These are phyloP conservation scores for Citropsis articulata DNA, from an alignment of 345 rosid species.

Conservation along the genomic window DNA sequence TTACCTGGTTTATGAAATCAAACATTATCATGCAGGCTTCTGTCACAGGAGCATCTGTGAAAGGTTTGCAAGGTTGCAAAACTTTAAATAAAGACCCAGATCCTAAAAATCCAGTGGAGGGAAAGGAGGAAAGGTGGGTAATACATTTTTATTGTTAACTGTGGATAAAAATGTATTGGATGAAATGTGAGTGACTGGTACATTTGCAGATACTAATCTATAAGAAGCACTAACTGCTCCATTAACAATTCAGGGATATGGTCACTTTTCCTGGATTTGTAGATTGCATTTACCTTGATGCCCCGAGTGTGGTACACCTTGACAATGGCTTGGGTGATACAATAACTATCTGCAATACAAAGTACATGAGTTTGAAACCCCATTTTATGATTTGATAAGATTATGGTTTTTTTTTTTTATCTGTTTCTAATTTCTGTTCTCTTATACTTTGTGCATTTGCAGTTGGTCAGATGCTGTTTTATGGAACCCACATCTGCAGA, in stretches of 20 bases:
- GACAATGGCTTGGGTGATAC: conserved; percentile 86
- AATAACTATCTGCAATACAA: conserved; percentile 60
- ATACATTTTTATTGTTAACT: background rate
- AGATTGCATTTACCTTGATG: conserved; percentile 78
- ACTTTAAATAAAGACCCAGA: conserved; percentile 91
- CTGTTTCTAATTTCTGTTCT: conserved; percentile 10
- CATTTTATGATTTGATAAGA: conserved; percentile 12
- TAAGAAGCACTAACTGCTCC: conserved; percentile 24
- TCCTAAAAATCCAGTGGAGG: conserved; percentile 75
- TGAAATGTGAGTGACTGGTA: background rate
- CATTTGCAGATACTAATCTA: background rate
- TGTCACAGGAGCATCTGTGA: conserved; percentile 62
- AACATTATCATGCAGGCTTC: conserved; percentile 62
- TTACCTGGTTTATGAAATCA: conserved; percentile 9
- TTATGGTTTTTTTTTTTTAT: background rate
- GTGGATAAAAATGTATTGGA: background rate
- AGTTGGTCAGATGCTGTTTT: conserved; percentile 96
- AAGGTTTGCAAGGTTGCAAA: conserved; percentile 84
- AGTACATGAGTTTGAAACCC: conserved; percentile 37
- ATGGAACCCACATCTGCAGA: conserved; percentile 90
- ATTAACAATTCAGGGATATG: conserved; percentile 53
- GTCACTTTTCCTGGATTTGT: conserved; percentile 88
- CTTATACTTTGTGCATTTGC: conserved; percentile 16
- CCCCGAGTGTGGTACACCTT: conserved; percentile 56
- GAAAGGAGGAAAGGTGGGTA: conserved; percentile 77